Evolutionary conservation across 108 stramenopile species (phyloP), one percentile per base, ranked within the genome.

Genomic region (Discostella pseudostelligera): DNA sequence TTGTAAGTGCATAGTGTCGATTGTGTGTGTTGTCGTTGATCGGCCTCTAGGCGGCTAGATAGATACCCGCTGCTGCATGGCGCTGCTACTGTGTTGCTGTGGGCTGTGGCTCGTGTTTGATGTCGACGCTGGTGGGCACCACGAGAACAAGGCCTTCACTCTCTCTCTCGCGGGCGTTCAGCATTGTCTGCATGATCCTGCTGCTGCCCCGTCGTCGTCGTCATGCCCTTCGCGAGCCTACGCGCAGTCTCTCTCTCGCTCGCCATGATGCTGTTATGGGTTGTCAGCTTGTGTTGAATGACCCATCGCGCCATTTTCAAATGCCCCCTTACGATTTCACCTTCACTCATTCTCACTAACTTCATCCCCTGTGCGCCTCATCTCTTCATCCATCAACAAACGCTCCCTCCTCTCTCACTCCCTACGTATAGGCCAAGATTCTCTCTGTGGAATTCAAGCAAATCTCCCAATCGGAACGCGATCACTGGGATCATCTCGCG

Each of bases 1-100:
- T 89, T 62, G 92, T 92, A 75, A 89, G 88, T 89, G 13, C 5
- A 16, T 22, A 12, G 17, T 26, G 56, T 37, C 50, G 46, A 44
- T 59, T 37, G 48, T 69, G 40, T 19, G 21, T 22, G 36, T 46
- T 29, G 43, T 29, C 20, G 56, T 36, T 28, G 19, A 43, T 26
- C 20, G 53, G n/a, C n/a, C n/a, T n/a, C n/a, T n/a, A n/a, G n/a
- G 24, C 56, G 40, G 21, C 67, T 54, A 39, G 16, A 26, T 39
- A 11, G 53, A 8, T 59, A n/a, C n/a, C n/a, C n/a, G n/a, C n/a
- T n/a, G n/a, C n/a, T n/a, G n/a, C n/a, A n/a, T n/a, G n/a, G n/a
- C n/a, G n/a, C n/a, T n/a, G n/a, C n/a, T n/a, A n/a, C n/a, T n/a
- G n/a, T n/a, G n/a, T n/a, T n/a, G n/a, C n/a, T n/a, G n/a, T n/a